These are phyloP conservation scores for Proliferodiscus dingleyae DNA, from an alignment of 2,329 filamentous ascomycete species.

Conservation along the genomic window DNA sequence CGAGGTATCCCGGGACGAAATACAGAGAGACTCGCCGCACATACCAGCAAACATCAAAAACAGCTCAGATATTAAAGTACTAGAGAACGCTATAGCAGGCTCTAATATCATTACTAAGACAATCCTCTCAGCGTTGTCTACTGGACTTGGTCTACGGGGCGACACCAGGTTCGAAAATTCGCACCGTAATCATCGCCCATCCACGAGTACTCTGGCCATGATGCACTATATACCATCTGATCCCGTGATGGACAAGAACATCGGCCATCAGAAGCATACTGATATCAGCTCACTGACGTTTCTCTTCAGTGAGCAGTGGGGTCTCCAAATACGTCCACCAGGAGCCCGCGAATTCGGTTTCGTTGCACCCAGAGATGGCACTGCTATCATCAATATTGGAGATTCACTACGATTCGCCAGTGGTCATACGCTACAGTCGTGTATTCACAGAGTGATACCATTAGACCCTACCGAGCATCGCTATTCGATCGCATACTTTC, in stretches of 20 bases:
- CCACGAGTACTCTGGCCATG: slow-evolving; percentile 48
- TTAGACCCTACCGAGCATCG: slow-evolving; percentile 47
- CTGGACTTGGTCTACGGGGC: slow-evolving; percentile 41
- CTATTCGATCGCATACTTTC: slow-evolving; percentile 56
- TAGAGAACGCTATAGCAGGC: slow-evolving; percentile 46
- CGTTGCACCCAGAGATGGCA: slow-evolving; percentile 46
- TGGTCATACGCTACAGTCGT: slow-evolving; percentile 49
- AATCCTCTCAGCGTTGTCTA: slow-evolving; percentile 36
- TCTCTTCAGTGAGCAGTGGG: slow-evolving; percentile 46
- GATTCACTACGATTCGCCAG: slow-evolving; percentile 53
- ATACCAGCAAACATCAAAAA: slow-evolving; percentile 45
- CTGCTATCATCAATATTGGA: slow-evolving; percentile 53
- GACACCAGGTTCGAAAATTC: slow-evolving; percentile 44
- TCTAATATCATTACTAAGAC: slow-evolving; percentile 46
- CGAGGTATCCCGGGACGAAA: slow-evolving; percentile 46
- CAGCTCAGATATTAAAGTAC: slow-evolving; percentile 42
- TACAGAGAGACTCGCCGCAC: slow-evolving; percentile 42
- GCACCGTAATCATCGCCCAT: slow-evolving; percentile 47
- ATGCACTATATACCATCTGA: slow-evolving; percentile 49
- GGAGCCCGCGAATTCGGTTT: slow-evolving; percentile 46
- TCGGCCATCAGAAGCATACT: slow-evolving; percentile 53
- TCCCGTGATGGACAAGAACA: slow-evolving; percentile 37
- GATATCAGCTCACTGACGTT: slow-evolving; percentile 51
- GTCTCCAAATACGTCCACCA: slow-evolving; percentile 51
- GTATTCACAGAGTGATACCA: slow-evolving; percentile 54